Percentiles rank a stretch among this genome's conserved stretches.
Conservation (phyloP, 208 protist species). For the Leishmania lainsoni region DNA sequence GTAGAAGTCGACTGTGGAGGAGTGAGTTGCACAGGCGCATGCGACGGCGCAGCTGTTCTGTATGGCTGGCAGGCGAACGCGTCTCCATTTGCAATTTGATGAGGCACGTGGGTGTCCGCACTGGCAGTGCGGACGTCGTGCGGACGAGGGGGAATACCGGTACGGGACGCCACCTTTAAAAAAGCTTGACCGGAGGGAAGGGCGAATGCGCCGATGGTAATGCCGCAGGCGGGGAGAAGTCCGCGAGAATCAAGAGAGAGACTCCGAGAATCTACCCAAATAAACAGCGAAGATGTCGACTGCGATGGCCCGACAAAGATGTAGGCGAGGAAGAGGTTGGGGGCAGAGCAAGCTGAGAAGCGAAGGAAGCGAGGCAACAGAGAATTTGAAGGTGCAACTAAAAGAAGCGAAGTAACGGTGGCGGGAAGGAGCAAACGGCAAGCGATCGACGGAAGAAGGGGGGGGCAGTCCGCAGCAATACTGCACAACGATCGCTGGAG, state of each 20-base stretch:
- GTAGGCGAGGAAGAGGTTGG: background rate
- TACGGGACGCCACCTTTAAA: constrained; percentile 31
- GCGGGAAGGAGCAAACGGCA: background rate
- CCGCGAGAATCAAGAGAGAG: background rate
- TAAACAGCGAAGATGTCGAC: background rate
- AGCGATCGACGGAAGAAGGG: background rate
- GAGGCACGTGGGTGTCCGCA: constrained; percentile 6
- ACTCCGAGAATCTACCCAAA: background rate
- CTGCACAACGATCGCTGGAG: background rate
- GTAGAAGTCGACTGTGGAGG: background rate
- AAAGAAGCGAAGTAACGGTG: background rate
- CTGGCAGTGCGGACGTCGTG: constrained; percentile 7
- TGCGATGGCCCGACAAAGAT: background rate
- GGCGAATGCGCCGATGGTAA: background rate
- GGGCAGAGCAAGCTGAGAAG: background rate
- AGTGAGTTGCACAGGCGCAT: background rate
- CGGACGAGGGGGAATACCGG: constrained; percentile 8
- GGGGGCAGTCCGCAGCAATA: background rate
- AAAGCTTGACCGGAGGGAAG: background rate
- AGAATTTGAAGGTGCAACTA: background rate
- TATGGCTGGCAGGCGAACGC: background rate
- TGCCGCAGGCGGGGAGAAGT: background rate
- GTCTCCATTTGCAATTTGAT: constrained; percentile 6
- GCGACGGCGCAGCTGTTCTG: background rate
- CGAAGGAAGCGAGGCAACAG: background rate